Percentiles rank a stretch among this genome's conserved stretches.
phyloP scores from a whole-genome alignment of 495 filamentous ascomycete species.

The Penicillium flavigenum region DNA sequence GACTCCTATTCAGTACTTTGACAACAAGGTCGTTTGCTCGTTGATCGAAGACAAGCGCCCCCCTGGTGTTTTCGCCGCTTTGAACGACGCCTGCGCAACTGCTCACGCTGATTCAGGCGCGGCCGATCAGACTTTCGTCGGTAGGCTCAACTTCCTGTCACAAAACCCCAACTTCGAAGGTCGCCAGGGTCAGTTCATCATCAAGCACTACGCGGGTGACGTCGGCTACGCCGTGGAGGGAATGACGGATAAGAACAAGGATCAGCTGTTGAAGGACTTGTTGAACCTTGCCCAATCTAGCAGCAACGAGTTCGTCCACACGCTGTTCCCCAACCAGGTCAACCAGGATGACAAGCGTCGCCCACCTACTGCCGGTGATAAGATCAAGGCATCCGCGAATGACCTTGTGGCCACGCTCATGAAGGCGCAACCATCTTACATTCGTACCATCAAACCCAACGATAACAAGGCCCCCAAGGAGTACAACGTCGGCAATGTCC shows the following conservation, averaged over 20 bases:
- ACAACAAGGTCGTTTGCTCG: slow-evolving; percentile 99
- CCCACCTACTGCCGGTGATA: slow-evolving; percentile 93
- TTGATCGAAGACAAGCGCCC: slow-evolving; percentile 91
- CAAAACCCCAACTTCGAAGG: slow-evolving; percentile 88
- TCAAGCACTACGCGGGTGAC: slow-evolving; percentile 99
- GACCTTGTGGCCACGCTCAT: slow-evolving; percentile 92
- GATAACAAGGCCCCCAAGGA: slow-evolving; percentile 95
- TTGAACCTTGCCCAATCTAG: slow-evolving; percentile 83
- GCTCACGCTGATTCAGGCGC: slow-evolving; percentile 93
- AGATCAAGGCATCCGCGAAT: slow-evolving; percentile 95
- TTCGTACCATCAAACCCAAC: slow-evolving; percentile 99
- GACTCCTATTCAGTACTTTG: slow-evolving; percentile 99
- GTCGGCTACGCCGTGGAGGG: slow-evolving; percentile 93
- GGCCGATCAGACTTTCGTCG: slow-evolving; percentile 93
- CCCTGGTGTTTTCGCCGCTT: slow-evolving; percentile 88
- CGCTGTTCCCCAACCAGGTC: slow-evolving; percentile 87
- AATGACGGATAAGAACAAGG: slow-evolving; percentile 99
- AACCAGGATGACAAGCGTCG: slow-evolving; percentile 94
- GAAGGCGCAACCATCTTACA: slow-evolving; percentile 96
- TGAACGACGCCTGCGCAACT: slow-evolving; percentile 97
- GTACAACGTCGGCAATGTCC: slow-evolving; percentile 85
- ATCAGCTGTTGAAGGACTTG: slow-evolving; percentile 91
- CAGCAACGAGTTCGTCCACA: slow-evolving; percentile 79
- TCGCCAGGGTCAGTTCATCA: slow-evolving; percentile 92
- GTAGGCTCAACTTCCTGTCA: slow-evolving; percentile 81